phyloP scores from a whole-genome alignment of 2,329 filamentous ascomycete genomes.

The Aspergillus arachidicola region DNA sequence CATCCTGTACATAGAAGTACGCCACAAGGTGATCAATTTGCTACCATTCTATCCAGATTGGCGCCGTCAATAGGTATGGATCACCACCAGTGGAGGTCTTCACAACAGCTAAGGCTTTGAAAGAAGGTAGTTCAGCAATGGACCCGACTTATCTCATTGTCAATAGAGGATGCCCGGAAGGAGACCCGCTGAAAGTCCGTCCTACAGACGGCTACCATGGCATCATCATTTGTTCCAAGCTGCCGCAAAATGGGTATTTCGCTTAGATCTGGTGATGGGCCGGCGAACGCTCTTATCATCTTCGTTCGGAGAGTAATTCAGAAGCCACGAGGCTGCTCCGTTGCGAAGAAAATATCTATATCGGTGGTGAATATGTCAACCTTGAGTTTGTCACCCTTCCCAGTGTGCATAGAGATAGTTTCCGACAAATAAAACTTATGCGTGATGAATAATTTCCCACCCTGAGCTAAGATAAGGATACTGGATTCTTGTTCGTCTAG shows the following conservation, averaged over 20 bases:
- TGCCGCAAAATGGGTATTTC: constrained; percentile 43
- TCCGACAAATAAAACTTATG: constrained; percentile 45
- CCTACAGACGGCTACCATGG: too few species aligned
- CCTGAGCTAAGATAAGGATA: too few species aligned
- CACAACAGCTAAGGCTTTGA: constrained; percentile 55
- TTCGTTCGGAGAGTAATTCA: constrained; percentile 26
- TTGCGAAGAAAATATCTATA: too few species aligned
- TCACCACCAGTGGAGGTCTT: constrained; percentile 24
- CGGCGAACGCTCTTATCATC: constrained; percentile 24
- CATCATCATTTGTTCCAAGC: too few species aligned
- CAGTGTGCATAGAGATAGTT: constrained; percentile 54
- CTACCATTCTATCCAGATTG: constrained; percentile 37
- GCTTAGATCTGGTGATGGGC: constrained; percentile 58
- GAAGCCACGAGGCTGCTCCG: constrained; percentile 55
- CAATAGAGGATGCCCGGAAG: too few species aligned
- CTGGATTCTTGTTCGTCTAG: too few species aligned
- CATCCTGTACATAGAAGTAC: constrained; percentile 35
- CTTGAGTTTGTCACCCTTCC: constrained; percentile 20
- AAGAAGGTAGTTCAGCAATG: constrained; percentile 61
- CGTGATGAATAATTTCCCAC: too few species aligned
- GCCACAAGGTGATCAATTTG: constrained; percentile 28
- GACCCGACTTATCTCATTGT: constrained; percentile 55
- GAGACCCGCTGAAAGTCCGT: too few species aligned
- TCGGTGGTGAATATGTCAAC: constrained; percentile 54
- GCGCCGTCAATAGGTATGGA: constrained; percentile 19